Conservation (phyloP, 2,329 filamentous ascomycete genomes). For the Ilyonectria robusta region DNA sequence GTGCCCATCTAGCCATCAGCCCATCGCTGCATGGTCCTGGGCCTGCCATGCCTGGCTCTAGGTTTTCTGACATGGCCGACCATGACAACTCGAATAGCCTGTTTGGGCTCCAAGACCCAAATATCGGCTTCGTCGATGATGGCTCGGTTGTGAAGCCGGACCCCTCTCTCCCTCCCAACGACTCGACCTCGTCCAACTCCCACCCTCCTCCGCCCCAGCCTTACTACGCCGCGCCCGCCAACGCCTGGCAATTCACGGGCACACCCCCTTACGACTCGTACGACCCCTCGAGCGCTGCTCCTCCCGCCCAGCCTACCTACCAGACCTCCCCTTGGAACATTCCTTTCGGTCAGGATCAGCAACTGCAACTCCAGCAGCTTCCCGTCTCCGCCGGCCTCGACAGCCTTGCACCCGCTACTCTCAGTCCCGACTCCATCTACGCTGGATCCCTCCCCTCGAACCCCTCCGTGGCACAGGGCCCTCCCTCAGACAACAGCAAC, state of each 20-base stretch:
- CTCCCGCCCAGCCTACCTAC: slow-evolving; percentile 52
- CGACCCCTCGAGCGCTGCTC: slow-evolving; percentile 56
- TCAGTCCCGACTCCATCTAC: slow-evolving; percentile 56
- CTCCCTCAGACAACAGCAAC: slow-evolving; percentile 49
- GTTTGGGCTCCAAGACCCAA: slow-evolving; percentile 62
- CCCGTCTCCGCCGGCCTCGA: slow-evolving; percentile 52
- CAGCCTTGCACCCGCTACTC: slow-evolving; percentile 51
- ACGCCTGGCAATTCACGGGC: slow-evolving; percentile 65
- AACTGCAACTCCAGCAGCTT: slow-evolving; percentile 51
- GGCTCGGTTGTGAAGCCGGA: slow-evolving; percentile 51
- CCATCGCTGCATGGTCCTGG: slow-evolving; percentile 50
- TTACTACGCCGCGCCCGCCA: slow-evolving; percentile 52
- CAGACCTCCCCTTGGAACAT: slow-evolving; percentile 55
- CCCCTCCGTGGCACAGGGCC: slow-evolving; percentile 45
- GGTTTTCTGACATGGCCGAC: slow-evolving; percentile 55
- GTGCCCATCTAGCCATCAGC: slow-evolving; percentile 44
- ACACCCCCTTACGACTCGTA: slow-evolving; percentile 64
- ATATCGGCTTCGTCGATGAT: slow-evolving; percentile 56
- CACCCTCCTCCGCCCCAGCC: slow-evolving; percentile 40
- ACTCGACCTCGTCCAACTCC: slow-evolving; percentile 54
- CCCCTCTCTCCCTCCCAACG: slow-evolving; percentile 47
- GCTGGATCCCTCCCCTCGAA: slow-evolving; percentile 47
- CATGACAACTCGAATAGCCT: slow-evolving; percentile 58
- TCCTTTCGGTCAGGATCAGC: slow-evolving; percentile 48
- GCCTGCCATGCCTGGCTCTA: slow-evolving; percentile 47